phyloP scores from a whole-genome alignment of 192 early-diverging fungal genomes.

The Coemansia sp. region DNA sequence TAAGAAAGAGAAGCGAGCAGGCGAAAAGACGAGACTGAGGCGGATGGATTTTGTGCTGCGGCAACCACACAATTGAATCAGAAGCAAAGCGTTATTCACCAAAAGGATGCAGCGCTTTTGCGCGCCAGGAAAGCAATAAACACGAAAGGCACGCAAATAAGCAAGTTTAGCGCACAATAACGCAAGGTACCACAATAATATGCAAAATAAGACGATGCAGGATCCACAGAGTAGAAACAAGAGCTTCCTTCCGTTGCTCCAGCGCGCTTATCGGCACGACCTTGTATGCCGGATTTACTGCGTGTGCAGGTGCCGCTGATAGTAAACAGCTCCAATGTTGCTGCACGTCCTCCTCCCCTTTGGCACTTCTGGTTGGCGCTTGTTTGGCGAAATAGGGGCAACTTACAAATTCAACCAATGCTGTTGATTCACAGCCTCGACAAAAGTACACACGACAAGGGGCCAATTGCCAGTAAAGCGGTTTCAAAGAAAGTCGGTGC shows the following conservation, averaged over 20 bases:
- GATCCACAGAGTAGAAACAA: slow-evolving; percentile 8
- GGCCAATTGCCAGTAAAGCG: slow-evolving; percentile 1
- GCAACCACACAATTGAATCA: not conserved
- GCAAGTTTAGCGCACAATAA: slow-evolving; percentile 2
- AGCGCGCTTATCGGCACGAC: slow-evolving; percentile 1
- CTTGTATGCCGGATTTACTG: slow-evolving; percentile 2
- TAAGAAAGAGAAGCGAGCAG: slow-evolving; percentile 5
- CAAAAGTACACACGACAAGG: not conserved
- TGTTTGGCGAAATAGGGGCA: not conserved
- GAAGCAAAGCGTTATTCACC: not conserved
- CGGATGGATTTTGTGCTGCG: slow-evolving; percentile 5
- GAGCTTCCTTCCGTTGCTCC: not conserved
- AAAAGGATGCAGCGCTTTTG: not conserved
- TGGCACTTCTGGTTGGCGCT: not conserved
- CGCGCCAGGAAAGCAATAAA: slow-evolving; percentile 1
- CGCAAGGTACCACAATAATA: slow-evolving; percentile 11
- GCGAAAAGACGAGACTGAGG: not conserved
- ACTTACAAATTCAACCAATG: slow-evolving; percentile 11
- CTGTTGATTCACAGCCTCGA: slow-evolving; percentile 8
- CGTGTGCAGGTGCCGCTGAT: slow-evolving; percentile 8
- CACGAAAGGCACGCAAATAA: not conserved
- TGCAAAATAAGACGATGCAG: slow-evolving; percentile 2
- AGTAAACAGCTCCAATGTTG: slow-evolving; percentile 14
- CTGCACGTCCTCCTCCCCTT: slow-evolving; percentile 11
- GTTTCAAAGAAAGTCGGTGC: not conserved